Percentiles rank a stretch among this genome's conserved stretches.
Conservation (phyloP, 768 basidiomycete species). For the Mycena indigotica region DNA sequence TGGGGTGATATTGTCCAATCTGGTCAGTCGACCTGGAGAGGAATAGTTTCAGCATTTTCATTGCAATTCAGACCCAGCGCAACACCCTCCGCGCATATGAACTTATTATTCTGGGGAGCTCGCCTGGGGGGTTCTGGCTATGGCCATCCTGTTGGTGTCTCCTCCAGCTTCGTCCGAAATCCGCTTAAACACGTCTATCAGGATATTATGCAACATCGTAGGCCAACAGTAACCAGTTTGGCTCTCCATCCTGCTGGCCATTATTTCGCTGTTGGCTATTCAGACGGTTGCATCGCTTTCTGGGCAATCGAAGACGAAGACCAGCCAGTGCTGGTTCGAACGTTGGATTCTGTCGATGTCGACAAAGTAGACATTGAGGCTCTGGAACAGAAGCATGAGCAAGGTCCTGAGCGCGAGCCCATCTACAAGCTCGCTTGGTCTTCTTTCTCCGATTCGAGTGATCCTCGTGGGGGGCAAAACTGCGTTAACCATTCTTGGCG, state of each 20-base stretch:
- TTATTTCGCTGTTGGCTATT: conserved; percentile 77
- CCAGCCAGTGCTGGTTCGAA: conserved; percentile 73
- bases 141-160: conserved; percentile 52
- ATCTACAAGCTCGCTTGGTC: conserved; percentile 90
- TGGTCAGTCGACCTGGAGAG: conserved; percentile 41
- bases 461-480: conserved; percentile 74
- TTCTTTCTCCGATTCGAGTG: conserved; percentile 64
- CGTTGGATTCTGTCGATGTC: conserved; percentile 58
- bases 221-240: conserved; percentile 68
- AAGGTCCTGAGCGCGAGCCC: conserved; percentile 55
- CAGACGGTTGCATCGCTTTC: conserved; percentile 82
- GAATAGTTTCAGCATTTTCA: background rate
- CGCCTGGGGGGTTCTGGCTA: conserved; percentile 78
- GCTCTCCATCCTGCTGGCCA: conserved; percentile 75
- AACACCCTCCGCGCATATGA: conserved; percentile 65
- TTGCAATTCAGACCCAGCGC: conserved; percentile 44
- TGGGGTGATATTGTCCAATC: conserved; percentile 60
- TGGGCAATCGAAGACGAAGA: conserved; percentile 82
- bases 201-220: conserved; percentile 69
- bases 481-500: conserved; percentile 76
- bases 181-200: background rate
- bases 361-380: conserved; percentile 52
- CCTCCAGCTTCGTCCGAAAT: too few relatives aligned
- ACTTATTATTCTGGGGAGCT: conserved; percentile 72
- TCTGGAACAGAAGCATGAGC: conserved; percentile 44